These are phyloP conservation scores for Neonectria punicea DNA, from an alignment of 2,329 filamentous ascomycete species.

Conservation along the genomic window DNA sequence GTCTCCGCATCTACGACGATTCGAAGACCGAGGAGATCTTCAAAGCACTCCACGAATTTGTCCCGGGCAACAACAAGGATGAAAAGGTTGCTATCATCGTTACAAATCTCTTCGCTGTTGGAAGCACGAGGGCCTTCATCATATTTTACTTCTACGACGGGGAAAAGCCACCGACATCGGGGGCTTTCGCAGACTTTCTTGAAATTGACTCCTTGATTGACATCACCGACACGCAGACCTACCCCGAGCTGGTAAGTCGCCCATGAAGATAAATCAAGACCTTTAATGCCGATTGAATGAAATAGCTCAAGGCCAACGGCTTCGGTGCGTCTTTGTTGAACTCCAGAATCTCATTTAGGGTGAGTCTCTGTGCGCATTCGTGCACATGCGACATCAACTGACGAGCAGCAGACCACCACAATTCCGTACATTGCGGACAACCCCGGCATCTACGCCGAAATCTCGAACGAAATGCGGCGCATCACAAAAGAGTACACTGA, in stretches of 20 bases:
- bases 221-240: constrained; percentile 42
- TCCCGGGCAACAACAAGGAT: constrained; percentile 38
- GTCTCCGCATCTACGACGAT: constrained; percentile 46
- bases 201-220: constrained; percentile 40
- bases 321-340: constrained; percentile 19
- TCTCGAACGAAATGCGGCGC: constrained; percentile 43
- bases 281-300: not conserved
- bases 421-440: constrained; percentile 37
- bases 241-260: constrained; percentile 45
- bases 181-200: constrained; percentile 46
- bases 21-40: constrained; percentile 44
- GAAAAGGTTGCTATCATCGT: constrained; percentile 46
- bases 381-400: not conserved
- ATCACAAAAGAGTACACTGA: constrained; percentile 42
- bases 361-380: constrained; percentile 1
- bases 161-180: constrained; percentile 43
- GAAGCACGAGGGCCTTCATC: constrained; percentile 35
- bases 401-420: constrained; percentile 33
- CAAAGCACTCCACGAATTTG: constrained; percentile 47
- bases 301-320: constrained; percentile 33
- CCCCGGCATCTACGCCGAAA: constrained; percentile 47
- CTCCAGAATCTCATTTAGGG: constrained; percentile 35
- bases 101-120: constrained; percentile 34
- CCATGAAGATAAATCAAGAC: not conserved
- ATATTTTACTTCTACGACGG: constrained; percentile 51